Evolutionary conservation across 176 grass and related monocot genomes (phyloP).

Genomic region (Ananas comosus): DNA sequence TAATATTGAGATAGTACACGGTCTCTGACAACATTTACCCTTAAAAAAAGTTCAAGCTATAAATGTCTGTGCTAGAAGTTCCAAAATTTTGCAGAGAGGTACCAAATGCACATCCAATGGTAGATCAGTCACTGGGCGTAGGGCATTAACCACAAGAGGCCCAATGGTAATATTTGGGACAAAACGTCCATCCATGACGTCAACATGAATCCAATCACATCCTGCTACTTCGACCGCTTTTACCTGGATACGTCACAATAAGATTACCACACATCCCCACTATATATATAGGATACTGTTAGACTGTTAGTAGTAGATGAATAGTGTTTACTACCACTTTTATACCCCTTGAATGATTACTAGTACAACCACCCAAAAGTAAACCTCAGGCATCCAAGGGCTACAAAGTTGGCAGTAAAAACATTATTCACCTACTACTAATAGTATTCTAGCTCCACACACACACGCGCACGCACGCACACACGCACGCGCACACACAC

Average conservation of each 20-base stretch:
- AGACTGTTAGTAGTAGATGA: no score
- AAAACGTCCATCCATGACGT: conserved; percentile 98
- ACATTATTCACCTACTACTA: no score
- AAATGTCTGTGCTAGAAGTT: background rate
- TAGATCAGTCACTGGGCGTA: conserved; percentile 93
- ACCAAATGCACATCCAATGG: conserved; percentile 99
- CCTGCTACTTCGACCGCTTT: conserved; percentile 97
- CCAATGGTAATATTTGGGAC: conserved; percentile 99
- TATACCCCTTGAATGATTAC: no score
- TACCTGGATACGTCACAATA: conserved; percentile 42
- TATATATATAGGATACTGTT: no score
- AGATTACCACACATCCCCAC: background rate
- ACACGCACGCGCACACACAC: no score
- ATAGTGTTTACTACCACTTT: no score
- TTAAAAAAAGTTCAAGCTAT: background rate
- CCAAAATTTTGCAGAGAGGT: conserved; percentile 12
- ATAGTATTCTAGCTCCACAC: no score
- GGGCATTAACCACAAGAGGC: conserved; percentile 73
- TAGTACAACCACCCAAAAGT: no score
- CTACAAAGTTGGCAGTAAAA: no score
- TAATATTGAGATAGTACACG: no score
- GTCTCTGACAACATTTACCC: background rate
- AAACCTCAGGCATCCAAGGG: no score
- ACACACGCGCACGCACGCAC: no score
- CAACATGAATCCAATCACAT: conserved; percentile 99